Conservation (phyloP, 768 basidiomycete species). For the Lactarius tabidus region DNA sequence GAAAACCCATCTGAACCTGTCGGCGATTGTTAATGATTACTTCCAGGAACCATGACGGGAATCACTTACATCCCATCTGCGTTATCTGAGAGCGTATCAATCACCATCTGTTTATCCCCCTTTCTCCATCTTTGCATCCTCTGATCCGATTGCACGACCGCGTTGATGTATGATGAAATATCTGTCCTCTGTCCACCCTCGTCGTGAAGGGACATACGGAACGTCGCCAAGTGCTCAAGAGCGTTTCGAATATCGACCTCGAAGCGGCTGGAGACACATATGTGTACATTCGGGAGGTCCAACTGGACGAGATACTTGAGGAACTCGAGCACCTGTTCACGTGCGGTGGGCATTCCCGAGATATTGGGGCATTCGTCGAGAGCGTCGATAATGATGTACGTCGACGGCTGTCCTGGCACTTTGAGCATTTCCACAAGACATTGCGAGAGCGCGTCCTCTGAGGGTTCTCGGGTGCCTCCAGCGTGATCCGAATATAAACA, state of each 20-base stretch:
- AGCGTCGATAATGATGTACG: conserved; percentile 2
- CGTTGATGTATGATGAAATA: not conserved
- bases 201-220: not conserved
- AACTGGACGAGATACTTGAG: not conserved
- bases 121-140: conserved; percentile 1
- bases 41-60: not conserved
- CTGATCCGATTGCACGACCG: not conserved
- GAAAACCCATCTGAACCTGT: conserved; percentile 8
- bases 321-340: not conserved
- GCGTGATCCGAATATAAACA: not conserved
- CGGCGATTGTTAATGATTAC: not conserved
- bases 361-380: conserved; percentile 7
- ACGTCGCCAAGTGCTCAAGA: not conserved
- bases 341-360: not conserved
- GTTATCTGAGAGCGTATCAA: not conserved
- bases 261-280: conserved; percentile 5
- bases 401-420: not conserved
- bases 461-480: not conserved
- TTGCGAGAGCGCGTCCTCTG: not conserved
- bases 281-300: not conserved
- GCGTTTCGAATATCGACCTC: conserved; percentile 3
- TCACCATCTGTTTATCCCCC: not conserved
- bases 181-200: conserved; percentile 2
- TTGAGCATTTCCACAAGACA: conserved; percentile 3
- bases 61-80: conserved; percentile 7